These are phyloP conservation scores for Chondrostereum purpureum DNA, from an alignment of 1,284 basidiomycete genomes.

Conservation along the genomic window DNA sequence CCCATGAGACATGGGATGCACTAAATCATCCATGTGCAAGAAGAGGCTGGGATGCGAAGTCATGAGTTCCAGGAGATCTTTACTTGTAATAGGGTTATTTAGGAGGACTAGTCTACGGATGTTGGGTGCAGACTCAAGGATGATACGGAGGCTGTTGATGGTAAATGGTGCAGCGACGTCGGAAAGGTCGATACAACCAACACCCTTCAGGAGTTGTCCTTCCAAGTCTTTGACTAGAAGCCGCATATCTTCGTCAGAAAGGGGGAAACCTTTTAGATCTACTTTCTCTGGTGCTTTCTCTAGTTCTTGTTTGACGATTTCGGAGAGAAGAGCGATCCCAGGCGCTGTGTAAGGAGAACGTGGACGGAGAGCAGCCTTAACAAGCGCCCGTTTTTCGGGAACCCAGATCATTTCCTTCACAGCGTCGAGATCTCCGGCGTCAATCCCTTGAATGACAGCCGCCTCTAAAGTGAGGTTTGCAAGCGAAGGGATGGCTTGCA, in stretches of 20 bases:
- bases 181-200: slow-evolving; percentile 22
- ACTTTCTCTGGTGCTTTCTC: slow-evolving; percentile 9
- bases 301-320: slow-evolving; percentile 13
- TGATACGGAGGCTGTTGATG: slow-evolving; percentile 9
- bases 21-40: slow-evolving; percentile 16
- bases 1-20: slow-evolving; percentile 16
- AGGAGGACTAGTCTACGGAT: slow-evolving; percentile 19
- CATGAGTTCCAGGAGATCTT: slow-evolving; percentile 14
- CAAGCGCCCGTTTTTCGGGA: slow-evolving; percentile 17
- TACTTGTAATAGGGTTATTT: slow-evolving; percentile 13
- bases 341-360: slow-evolving; percentile 19
- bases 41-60: slow-evolving; percentile 15
- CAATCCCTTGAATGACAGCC: slow-evolving; percentile 20
- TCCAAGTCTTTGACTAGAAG: slow-evolving; percentile 15
- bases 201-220: background rate
- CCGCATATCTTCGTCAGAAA: slow-evolving; percentile 16
- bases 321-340: slow-evolving; percentile 17
- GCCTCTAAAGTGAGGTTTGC: slow-evolving; percentile 20
- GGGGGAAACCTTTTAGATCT: slow-evolving; percentile 19
- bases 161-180: slow-evolving; percentile 16
- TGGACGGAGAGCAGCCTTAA: slow-evolving; percentile 15
- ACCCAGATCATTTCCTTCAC: slow-evolving; percentile 23
- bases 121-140: slow-evolving; percentile 13
- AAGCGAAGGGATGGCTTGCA: slow-evolving; percentile 17
- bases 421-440: slow-evolving; percentile 15